Percentiles rank a stretch among this genome's conserved stretches.
These are phyloP conservation scores for Lactarius quietus DNA, from an alignment of 768 basidiomycete genomes.

Conservation along the genomic window DNA sequence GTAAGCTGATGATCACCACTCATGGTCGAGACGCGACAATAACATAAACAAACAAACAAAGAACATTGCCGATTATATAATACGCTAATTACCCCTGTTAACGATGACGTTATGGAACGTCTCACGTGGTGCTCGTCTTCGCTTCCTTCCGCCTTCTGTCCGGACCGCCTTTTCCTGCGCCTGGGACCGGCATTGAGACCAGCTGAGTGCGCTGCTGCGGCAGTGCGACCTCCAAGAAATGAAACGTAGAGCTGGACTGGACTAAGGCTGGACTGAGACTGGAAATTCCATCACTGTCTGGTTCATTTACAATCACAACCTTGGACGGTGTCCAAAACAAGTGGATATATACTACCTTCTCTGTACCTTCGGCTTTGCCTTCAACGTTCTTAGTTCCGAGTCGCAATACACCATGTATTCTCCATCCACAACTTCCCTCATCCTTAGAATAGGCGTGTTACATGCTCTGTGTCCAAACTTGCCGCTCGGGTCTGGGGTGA, in stretches of 20 bases:
- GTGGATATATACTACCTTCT: neutral
- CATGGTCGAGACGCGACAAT: conserved; percentile 13
- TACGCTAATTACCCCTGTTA: conserved; percentile 30
- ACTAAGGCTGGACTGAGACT: neutral
- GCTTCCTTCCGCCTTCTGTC: too few relatives aligned
- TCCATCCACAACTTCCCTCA: conserved; percentile 9
- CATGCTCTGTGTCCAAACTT: conserved; percentile 12
- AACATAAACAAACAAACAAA: neutral
- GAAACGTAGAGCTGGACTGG: neutral
- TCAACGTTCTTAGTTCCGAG: neutral
- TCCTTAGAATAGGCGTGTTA: conserved; percentile 16
- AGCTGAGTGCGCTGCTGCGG: too few relatives aligned
- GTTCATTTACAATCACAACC: neutral
- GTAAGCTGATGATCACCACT: conserved; percentile 7
- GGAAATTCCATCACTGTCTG: neutral
- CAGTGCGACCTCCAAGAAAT: neutral
- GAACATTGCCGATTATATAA: conserved; percentile 7
- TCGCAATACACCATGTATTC: neutral
- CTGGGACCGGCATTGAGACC: too few relatives aligned
- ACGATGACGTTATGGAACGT: too few relatives aligned
- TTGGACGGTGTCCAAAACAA: neutral
- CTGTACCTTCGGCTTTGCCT: neutral
- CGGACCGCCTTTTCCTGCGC: too few relatives aligned
- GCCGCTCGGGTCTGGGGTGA: conserved; percentile 7
- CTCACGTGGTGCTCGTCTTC: too few relatives aligned